These are phyloP conservation scores for Clarireedia sp. DNA, from an alignment of 2,329 filamentous ascomycete species.

Conservation along the genomic window DNA sequence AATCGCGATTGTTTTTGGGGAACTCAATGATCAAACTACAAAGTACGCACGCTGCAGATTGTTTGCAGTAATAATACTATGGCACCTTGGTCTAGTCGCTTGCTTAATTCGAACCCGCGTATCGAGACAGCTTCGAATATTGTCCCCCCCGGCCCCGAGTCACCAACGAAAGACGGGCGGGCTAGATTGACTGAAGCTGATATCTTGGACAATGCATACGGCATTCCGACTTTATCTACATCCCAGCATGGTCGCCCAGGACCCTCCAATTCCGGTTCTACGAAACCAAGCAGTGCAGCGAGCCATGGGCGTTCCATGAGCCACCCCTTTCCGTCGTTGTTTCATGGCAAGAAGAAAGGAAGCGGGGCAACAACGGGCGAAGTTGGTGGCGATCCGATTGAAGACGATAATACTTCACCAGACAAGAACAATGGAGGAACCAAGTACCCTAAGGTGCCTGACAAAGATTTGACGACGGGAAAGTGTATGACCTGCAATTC, in stretches of 20 bases:
- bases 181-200: slow-evolving; percentile 26
- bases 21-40: slow-evolving; percentile 4
- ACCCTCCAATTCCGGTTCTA: slow-evolving; percentile 10
- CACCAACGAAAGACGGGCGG: neutral
- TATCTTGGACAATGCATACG: slow-evolving; percentile 27
- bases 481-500: slow-evolving; percentile 83
- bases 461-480: slow-evolving; percentile 58
- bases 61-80: slow-evolving; percentile 17
- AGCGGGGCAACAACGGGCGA: slow-evolving; percentile 25
- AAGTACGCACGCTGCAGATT: slow-evolving; percentile 6
- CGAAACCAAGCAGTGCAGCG: slow-evolving; percentile 7
- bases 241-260: neutral
- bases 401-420: neutral
- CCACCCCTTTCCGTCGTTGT: slow-evolving; percentile 69
- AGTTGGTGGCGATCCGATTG: neutral
- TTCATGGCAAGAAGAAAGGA: slow-evolving; percentile 51
- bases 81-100: slow-evolving; percentile 28
- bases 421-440: slow-evolving; percentile 24
- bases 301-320: slow-evolving; percentile 51
- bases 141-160: neutral
- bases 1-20: slow-evolving; percentile 4
- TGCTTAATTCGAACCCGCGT: slow-evolving; percentile 24
- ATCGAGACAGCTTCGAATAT: slow-evolving; percentile 14
- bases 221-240: slow-evolving; percentile 22
- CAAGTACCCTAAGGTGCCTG: slow-evolving; percentile 29